These are phyloP conservation scores for Panicum hallii DNA, from an alignment of 202 grass and related monocot species.

Conservation along the genomic window DNA sequence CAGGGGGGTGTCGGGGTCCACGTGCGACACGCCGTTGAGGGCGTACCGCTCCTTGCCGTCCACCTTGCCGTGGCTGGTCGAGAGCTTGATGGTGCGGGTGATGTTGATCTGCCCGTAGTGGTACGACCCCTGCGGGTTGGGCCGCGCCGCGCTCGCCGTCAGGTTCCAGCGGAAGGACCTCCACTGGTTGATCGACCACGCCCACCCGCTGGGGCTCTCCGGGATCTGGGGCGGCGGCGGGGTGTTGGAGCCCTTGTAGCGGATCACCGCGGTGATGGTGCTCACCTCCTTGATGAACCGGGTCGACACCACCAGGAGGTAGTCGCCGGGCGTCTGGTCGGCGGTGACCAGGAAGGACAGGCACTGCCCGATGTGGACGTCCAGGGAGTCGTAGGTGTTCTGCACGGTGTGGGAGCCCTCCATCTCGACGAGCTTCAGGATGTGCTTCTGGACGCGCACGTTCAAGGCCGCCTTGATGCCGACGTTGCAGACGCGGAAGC, in stretches of 20 bases:
- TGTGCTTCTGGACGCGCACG: slow-evolving; percentile 76
- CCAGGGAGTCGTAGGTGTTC: slow-evolving; percentile 73
- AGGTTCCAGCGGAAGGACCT: slow-evolving; percentile 97
- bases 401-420: slow-evolving; percentile 95
- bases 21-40: slow-evolving; percentile 81
- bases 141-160: slow-evolving; percentile 85
- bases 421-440: slow-evolving; percentile 72
- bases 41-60: slow-evolving; percentile 72
- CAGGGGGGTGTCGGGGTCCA: slow-evolving; percentile 62
- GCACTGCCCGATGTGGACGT: slow-evolving; percentile 88
- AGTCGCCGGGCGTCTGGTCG: slow-evolving; percentile 76
- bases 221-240: slow-evolving; percentile 69
- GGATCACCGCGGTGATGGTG: slow-evolving; percentile 56
- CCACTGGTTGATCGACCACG: slow-evolving; percentile 94
- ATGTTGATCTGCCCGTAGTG: slow-evolving; percentile 97
- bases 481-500: slow-evolving; percentile 82
- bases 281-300: slow-evolving; percentile 75
- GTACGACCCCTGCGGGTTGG: slow-evolving; percentile 96
- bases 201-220: slow-evolving; percentile 70
- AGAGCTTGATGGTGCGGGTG: slow-evolving; percentile 89
- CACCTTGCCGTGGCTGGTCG: slow-evolving; percentile 33
- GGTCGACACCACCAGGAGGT: slow-evolving; percentile 71
- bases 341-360: slow-evolving; percentile 73
- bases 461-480: slow-evolving; percentile 78
- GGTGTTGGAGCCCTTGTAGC: slow-evolving; percentile 67